Percentiles rank a stretch among this genome's conserved stretches.
Evolutionary conservation across 805 yeast genomes (phyloP).

Genomic region (Cyberlindnera mycetangii): DNA sequence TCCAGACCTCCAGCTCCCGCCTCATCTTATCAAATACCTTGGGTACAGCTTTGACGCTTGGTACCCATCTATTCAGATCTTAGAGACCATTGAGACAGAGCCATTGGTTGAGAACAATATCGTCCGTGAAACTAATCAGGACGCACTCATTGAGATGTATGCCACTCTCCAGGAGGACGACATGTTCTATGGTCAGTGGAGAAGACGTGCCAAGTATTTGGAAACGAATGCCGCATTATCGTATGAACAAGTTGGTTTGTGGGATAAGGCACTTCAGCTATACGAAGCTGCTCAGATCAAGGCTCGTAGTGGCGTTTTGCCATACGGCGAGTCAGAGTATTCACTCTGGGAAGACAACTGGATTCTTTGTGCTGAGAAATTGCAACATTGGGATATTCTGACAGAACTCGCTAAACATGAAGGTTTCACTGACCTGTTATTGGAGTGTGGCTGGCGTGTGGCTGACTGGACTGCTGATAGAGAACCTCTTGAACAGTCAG

Average conservation of each 20-base stretch:
- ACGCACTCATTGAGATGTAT: constrained; percentile 87
- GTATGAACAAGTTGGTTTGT: constrained; percentile 90
- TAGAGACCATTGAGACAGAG: constrained; percentile 64
- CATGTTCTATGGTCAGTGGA: constrained; percentile 97
- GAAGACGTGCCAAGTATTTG: constrained; percentile 89
- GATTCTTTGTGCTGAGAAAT: constrained; percentile 94
- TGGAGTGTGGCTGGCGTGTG: constrained; percentile 99
- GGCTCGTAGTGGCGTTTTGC: constrained; percentile 91
- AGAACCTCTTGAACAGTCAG: constrained; percentile 91
- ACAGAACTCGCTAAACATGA: constrained; percentile 97
- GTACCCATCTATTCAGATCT: constrained; percentile 82
- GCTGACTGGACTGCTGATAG: constrained; percentile 97
- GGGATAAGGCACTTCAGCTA: constrained; percentile 91
- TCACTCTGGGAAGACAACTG: constrained; percentile 98
- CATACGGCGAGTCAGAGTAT: constrained; percentile 93
- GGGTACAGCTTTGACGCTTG: constrained; percentile 88
- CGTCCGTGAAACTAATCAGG: constrained; percentile 81
- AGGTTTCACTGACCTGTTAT: constrained; percentile 88
- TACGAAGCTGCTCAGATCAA: constrained; percentile 97
- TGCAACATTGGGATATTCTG: constrained; percentile 96
- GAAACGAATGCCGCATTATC: constrained; percentile 93
- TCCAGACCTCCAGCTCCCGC: constrained; percentile 78
- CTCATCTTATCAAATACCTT: constrained; percentile 85
- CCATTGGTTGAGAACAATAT: constrained; percentile 67
- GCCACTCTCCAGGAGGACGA: constrained; percentile 90